These are phyloP conservation scores for Globisporangium okanoganense DNA, from an alignment of 352 stramenopile genomes.

Conservation along the genomic window DNA sequence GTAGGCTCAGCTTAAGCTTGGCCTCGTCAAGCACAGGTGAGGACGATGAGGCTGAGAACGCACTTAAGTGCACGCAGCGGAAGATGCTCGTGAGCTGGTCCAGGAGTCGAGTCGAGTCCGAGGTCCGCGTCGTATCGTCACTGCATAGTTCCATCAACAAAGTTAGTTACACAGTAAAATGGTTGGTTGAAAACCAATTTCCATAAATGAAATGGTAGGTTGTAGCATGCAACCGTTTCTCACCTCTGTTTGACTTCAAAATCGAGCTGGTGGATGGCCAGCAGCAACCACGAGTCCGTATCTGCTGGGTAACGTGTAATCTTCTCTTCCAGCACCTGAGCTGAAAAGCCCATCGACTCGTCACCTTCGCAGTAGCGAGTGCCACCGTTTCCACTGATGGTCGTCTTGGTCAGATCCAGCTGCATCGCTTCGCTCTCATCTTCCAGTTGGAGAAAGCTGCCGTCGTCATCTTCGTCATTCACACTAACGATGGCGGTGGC, in stretches of 20 bases:
- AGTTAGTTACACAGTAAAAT: neutral
- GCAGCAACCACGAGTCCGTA: conserved; percentile 38
- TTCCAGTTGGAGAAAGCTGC: conserved; percentile 13
- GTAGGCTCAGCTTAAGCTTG: conserved; percentile 20
- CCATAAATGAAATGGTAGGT: neutral
- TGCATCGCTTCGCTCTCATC: neutral
- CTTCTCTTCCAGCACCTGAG: conserved; percentile 23
- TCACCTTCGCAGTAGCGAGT: conserved; percentile 34
- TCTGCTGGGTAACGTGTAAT: conserved; percentile 27
- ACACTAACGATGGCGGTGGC: neutral
- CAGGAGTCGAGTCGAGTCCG: conserved; percentile 10
- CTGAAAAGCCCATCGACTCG: conserved; percentile 11
- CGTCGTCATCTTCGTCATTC: neutral
- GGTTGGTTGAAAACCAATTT: neutral
- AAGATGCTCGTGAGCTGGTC: conserved; percentile 20
- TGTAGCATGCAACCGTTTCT: neutral
- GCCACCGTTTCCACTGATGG: neutral
- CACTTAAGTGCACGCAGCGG: conserved; percentile 10
- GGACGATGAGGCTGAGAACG: neutral
- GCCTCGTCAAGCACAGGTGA: conserved; percentile 1
- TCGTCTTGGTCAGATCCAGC: neutral
- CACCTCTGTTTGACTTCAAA: conserved; percentile 34
- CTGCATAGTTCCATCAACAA: conserved; percentile 5
- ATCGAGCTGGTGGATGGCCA: conserved; percentile 48
- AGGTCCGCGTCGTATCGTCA: conserved; percentile 22